Evolutionary conservation across 176 grass and related monocot species (phyloP).

Genomic region (Echinochloa phyllopogon): DNA sequence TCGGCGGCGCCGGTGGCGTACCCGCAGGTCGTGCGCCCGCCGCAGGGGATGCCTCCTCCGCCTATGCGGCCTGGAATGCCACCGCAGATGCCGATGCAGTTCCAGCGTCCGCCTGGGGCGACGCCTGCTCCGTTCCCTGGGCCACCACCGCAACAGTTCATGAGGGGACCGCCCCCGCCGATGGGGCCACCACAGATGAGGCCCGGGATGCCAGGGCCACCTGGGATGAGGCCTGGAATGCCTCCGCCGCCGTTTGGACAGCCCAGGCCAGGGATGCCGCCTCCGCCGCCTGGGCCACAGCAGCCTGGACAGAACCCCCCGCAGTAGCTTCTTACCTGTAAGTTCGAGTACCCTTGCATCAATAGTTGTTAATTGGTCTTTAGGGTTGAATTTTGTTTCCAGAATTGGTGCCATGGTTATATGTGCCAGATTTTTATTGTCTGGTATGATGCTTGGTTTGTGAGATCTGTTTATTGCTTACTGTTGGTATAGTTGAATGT

Average conservation of each 20-base stretch:
- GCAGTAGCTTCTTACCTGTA: slow-evolving; percentile 59
- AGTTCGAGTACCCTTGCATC: slow-evolving; percentile 9
- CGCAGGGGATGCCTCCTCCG: slow-evolving; percentile 39
- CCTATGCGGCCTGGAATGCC: slow-evolving; percentile 51
- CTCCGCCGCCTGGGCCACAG: slow-evolving; percentile 75
- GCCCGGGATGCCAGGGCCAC: slow-evolving; percentile 76
- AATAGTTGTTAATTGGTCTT: background rate
- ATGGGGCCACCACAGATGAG: slow-evolving; percentile 64
- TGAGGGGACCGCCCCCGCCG: slow-evolving; percentile 71
- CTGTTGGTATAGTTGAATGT: background rate
- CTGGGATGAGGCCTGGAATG: slow-evolving; percentile 94
- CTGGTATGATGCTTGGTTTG: background rate
- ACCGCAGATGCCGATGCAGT: slow-evolving; percentile 60
- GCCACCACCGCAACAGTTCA: slow-evolving; percentile 67
- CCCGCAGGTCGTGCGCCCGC: slow-evolving; percentile 83
- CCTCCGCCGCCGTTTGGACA: slow-evolving; percentile 66
- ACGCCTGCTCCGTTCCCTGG: slow-evolving; percentile 65
- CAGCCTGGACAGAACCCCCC: slow-evolving; percentile 84
- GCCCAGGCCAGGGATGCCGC: slow-evolving; percentile 81
- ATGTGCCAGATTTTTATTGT: background rate
- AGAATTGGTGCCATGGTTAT: background rate
- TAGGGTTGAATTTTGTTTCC: background rate
- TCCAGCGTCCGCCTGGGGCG: slow-evolving; percentile 62
- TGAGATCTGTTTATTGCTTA: background rate
- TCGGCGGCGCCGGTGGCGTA: slow-evolving; percentile 77